Conservation (phyloP, 1,284 basidiomycete genomes). For the Rhodotorula sp. region DNA sequence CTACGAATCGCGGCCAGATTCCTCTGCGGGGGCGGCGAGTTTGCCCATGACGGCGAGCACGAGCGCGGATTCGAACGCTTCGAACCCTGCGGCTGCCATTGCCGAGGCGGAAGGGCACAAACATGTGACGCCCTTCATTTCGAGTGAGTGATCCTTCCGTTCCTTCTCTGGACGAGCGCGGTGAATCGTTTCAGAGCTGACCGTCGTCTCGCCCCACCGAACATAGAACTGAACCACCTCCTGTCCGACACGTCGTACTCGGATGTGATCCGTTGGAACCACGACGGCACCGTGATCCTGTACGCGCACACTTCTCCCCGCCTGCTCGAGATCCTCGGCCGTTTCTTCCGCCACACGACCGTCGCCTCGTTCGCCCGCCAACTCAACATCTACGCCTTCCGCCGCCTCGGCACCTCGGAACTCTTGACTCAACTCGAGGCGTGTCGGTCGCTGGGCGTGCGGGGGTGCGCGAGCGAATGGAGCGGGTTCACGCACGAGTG, state of each 20-base stretch:
- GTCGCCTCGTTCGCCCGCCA: slow-evolving; percentile 11
- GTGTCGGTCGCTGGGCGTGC: background rate
- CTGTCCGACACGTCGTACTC: slow-evolving; percentile 9
- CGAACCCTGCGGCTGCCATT: no score
- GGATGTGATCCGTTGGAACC: slow-evolving; percentile 23
- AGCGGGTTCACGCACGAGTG: slow-evolving; percentile 22
- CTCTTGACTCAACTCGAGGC: slow-evolving; percentile 10
- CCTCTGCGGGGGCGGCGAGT: background rate
- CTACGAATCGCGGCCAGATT: no score
- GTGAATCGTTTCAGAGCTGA: background rate
- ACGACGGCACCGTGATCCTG: slow-evolving; percentile 15
- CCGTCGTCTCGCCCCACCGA: no score
- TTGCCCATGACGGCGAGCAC: background rate
- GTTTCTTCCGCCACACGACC: slow-evolving; percentile 27
- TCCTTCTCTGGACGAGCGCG: no score
- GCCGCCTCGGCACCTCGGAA: background rate
- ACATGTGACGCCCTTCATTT: slow-evolving; percentile 1
- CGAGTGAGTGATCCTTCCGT: slow-evolving; percentile 1
- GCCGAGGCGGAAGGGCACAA: background rate
- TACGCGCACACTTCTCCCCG: slow-evolving; percentile 21
- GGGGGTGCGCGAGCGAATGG: slow-evolving; percentile 12
- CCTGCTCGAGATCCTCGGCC: slow-evolving; percentile 16
- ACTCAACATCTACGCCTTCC: slow-evolving; percentile 23
- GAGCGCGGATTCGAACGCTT: background rate
- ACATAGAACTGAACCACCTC: slow-evolving; percentile 28